phyloP scores from a whole-genome alignment of 805 yeast genomes.

The Wickerhamiella kurtzmanii region DNA sequence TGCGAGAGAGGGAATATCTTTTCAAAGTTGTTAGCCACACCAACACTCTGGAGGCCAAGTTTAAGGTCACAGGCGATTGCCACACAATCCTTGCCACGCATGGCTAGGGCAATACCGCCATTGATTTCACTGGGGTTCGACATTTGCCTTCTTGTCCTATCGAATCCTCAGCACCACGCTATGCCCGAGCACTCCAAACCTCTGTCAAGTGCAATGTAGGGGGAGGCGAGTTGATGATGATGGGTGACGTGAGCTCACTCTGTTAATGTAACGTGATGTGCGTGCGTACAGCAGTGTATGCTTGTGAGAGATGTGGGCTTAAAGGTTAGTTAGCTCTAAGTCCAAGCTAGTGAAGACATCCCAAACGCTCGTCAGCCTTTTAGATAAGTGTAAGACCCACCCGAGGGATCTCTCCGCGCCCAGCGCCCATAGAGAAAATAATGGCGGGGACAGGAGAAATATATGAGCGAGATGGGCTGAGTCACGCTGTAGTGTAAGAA shows the following conservation, averaged over 20 bases:
- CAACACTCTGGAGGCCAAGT: slow-evolving; percentile 84
- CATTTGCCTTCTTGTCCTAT: slow-evolving; percentile 19
- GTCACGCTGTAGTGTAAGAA: neutral
- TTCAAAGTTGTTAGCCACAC: slow-evolving; percentile 84
- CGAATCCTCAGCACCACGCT: too few species aligned
- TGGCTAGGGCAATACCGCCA: slow-evolving; percentile 94
- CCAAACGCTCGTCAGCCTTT: too few species aligned
- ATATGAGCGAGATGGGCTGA: too few species aligned
- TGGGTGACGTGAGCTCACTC: too few species aligned
- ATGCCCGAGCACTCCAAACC: too few species aligned
- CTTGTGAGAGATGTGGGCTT: too few species aligned
- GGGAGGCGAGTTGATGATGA: neutral
- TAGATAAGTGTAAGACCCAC: too few species aligned
- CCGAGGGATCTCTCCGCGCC: too few species aligned
- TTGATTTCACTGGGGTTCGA: slow-evolving; percentile 29
- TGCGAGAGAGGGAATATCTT: slow-evolving; percentile 59
- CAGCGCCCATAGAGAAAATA: neutral
- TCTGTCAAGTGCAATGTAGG: neutral
- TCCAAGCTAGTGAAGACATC: too few species aligned
- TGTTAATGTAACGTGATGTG: too few species aligned
- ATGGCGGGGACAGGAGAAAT: neutral
- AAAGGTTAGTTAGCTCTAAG: too few species aligned
- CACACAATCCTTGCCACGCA: slow-evolving; percentile 97
- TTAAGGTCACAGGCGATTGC: slow-evolving; percentile 95
- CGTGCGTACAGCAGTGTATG: too few species aligned